Evolutionary conservation across 306 rosid species (phyloP), one percentile per base, ranked within the genome.

Genomic region (Myrica gale): DNA sequence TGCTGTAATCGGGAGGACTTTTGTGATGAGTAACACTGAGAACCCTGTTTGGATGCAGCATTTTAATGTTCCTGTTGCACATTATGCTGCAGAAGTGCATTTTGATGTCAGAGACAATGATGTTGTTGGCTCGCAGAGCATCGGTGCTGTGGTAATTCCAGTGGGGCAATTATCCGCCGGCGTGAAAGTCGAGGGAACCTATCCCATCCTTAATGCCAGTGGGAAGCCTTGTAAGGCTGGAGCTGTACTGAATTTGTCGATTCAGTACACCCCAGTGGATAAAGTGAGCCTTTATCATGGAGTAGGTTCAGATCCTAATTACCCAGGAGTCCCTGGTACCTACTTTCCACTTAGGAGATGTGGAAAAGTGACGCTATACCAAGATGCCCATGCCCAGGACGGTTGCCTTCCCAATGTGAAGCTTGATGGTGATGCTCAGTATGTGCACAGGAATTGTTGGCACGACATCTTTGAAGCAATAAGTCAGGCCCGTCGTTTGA

Each of bases 1-100:
- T 43, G 89, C 88, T 73, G 96, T 92, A 0, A 76, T 94, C 71
- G 98, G 93, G 2, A 92, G 97, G 56, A 92, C 97, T 23, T 94
- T 87, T 74, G 92, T 94, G 52, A 84, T 92, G 20, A 78, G 77
- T n/a, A 86, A 94, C 74, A 45, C n/a, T 13, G 97, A 90, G 47
- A 90, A 86, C 72, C 98, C 97, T 5, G 79, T 74, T 73, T 94
- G 97, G 98, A 87, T 74, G 84, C 98, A 92, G 72, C 95, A 86
- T 74, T 92, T 94, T 58, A 76, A 90, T 72, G 90, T 83, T 76
- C 89, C 90, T 0, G 96, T 90, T 3, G 96, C 97, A n/a, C 98
- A 94, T 43, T 43, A 72, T 83, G 93, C 96, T 41, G 72, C 95
- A 12, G 92, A 94, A 75, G 84, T 92, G n/a, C 92, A 85, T 37